Percentiles rank a stretch among this genome's conserved stretches.
Conservation (phyloP, 345 rosid species). For the Anacardium occidentale region DNA sequence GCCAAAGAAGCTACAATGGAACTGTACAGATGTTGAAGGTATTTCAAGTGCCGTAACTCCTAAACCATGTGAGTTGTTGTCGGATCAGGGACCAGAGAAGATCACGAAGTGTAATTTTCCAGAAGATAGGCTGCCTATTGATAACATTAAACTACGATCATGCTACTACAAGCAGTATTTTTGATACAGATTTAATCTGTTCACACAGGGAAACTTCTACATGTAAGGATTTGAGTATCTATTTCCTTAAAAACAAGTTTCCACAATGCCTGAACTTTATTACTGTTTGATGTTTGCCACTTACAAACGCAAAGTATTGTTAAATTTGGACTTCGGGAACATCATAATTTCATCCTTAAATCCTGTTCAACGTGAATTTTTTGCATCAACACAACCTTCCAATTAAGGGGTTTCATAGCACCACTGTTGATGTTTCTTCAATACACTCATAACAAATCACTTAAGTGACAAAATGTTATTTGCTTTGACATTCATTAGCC, state of each 20-base stretch:
- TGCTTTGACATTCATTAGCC: too few species aligned
- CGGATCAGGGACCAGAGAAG: conserved; percentile 40
- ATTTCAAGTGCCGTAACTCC: conserved; percentile 62
- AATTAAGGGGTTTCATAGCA: too few species aligned
- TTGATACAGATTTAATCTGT: conserved; percentile 18
- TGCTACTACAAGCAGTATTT: conserved; percentile 39
- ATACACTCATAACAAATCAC: too few species aligned
- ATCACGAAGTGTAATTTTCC: conserved; percentile 58
- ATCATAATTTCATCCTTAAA: too few species aligned
- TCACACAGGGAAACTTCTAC: neutral
- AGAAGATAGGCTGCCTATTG: conserved; percentile 50
- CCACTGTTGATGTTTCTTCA: too few species aligned
- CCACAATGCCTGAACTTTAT: neutral
- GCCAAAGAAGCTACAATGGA: conserved; percentile 71
- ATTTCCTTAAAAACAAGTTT: neutral
- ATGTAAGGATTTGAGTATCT: too few species aligned
- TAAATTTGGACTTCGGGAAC: too few species aligned
- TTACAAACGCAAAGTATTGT: too few species aligned
- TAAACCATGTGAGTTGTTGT: conserved; percentile 49
- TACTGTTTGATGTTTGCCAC: too few species aligned
- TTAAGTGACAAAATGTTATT: too few species aligned
- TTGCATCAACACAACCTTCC: too few species aligned
- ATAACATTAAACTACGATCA: conserved; percentile 36
- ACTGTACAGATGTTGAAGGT: conserved; percentile 67
- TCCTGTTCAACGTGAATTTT: too few species aligned